Base-by-base conservation (phyloP, 306 rosid genomes). In the Prunus mongolica region DNA sequence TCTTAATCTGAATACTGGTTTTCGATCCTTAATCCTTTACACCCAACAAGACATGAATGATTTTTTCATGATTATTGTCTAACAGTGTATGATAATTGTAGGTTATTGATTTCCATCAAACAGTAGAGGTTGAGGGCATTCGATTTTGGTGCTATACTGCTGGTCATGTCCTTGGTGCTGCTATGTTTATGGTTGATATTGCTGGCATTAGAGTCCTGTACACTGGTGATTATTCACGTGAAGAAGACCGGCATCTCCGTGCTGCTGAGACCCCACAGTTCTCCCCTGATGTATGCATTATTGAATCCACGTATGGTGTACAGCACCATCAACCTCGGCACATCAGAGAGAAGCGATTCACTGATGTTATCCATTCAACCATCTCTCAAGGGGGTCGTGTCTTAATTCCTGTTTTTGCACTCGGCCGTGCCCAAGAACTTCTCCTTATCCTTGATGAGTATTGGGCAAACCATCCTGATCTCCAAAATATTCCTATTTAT, bases 101-200 rank as follows among this genome's bases (percentile, higher is more conserved):
- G 98, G 98, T 94, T 65, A 92, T 92, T 71, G 97, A 94, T 89
- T 92, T 94, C 84, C 98, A 94, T 78, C 98, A 94, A 88, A 92
- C 96, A 2, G 81, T 94, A 18, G 98, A 94, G 87, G 96, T 92
- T 65, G 89, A 86, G 38, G 98, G 97, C 54, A 92, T 94, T 65
- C 87, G 93, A 74, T 94, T 94, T 87, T 92, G 98, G 98, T 94
- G 98, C 81, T 94, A 94, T 82, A 84, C 96, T 77, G 98, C 98
- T 8, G 98, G 98, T 69, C 97, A 94, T 75, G 97, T 94, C 71
- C 96, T 94, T 75, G 98, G 98, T 81, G 98, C 98, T 86, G 98
- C 98, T 71, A 94, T 94, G 98, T 94, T 94, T 77, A 94, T 94
- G 98, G 98, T 94, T 80, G 98, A 94, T 81, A 90, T 94, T 24